A percentile compares a stretch with the other conserved stretches of the same genome.
These are phyloP conservation scores for Pleurotus cornucopiae DNA, from an alignment of 768 basidiomycete species.

Conservation along the genomic window DNA sequence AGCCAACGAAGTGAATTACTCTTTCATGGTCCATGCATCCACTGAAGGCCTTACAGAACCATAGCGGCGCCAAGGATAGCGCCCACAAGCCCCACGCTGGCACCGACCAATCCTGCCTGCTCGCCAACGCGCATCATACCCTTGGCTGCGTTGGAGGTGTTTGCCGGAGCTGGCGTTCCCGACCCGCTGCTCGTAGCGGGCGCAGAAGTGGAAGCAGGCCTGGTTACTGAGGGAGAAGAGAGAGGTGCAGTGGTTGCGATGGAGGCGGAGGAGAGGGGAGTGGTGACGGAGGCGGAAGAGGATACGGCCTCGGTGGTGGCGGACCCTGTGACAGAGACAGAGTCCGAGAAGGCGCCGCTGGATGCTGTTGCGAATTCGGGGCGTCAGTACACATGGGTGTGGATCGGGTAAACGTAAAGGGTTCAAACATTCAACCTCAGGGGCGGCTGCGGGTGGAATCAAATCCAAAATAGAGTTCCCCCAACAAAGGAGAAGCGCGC, in stretches of 20 bases:
- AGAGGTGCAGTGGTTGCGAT: neutral
- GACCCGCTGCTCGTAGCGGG: neutral
- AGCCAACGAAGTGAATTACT: too few relatives aligned
- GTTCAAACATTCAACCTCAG: neutral
- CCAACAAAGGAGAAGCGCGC: neutral
- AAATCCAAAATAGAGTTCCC: neutral
- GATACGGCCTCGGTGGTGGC: neutral
- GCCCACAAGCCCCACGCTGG: neutral
- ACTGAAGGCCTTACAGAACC: neutral
- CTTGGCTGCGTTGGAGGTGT: neutral
- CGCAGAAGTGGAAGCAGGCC: neutral
- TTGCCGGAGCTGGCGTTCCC: neutral
- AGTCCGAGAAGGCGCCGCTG: neutral
- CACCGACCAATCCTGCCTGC: neutral
- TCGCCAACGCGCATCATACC: neutral
- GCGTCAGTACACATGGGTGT: neutral
- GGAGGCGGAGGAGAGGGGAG: neutral
- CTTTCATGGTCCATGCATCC: too few relatives aligned
- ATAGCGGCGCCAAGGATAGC: neutral
- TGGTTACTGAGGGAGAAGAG: neutral
- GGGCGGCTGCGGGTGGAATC: neutral
- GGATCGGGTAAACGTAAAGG: neutral
- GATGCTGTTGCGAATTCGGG: neutral
- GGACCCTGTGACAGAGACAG: neutral
- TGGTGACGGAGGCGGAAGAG: neutral